Conservation (phyloP, 345 rosid genomes). For the Gossypium anomalum region DNA sequence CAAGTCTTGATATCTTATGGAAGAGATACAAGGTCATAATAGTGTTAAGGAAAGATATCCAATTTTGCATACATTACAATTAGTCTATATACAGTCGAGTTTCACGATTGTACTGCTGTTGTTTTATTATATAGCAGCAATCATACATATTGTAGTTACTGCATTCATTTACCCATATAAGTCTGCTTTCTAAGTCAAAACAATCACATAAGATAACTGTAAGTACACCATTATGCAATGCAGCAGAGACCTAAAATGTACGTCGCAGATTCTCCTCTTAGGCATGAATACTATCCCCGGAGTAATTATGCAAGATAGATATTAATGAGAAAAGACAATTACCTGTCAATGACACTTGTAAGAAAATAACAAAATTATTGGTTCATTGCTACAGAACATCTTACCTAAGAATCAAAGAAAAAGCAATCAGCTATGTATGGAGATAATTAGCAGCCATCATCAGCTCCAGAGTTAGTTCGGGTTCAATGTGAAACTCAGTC, state of each 20-base stretch:
- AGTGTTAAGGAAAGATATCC: neutral
- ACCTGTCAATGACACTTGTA: neutral
- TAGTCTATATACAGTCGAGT: neutral
- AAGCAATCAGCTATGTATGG: conserved; percentile 35
- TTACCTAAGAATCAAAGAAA: conserved; percentile 4
- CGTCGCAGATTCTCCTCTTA: neutral
- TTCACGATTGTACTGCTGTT: neutral
- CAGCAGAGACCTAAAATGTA: neutral
- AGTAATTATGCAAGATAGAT: neutral
- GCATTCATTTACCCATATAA: neutral
- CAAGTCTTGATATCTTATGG: neutral
- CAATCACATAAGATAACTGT: neutral
- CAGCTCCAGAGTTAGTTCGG: conserved; percentile 64
- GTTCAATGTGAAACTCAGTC: conserved; percentile 65
- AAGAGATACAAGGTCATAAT: neutral
- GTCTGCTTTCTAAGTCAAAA: conserved; percentile 1
- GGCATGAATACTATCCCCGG: neutral
- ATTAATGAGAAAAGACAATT: neutral
- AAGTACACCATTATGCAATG: neutral
- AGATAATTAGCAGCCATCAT: conserved; percentile 82
- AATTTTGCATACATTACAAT: neutral
- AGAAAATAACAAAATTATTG: neutral
- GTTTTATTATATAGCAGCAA: neutral
- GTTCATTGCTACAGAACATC: neutral
- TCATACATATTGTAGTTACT: neutral